Evolutionary conservation across 768 basidiomycete genomes (phyloP), one percentile per base, ranked within the genome.

Genomic region (Pulveroboletus ravenelii): DNA sequence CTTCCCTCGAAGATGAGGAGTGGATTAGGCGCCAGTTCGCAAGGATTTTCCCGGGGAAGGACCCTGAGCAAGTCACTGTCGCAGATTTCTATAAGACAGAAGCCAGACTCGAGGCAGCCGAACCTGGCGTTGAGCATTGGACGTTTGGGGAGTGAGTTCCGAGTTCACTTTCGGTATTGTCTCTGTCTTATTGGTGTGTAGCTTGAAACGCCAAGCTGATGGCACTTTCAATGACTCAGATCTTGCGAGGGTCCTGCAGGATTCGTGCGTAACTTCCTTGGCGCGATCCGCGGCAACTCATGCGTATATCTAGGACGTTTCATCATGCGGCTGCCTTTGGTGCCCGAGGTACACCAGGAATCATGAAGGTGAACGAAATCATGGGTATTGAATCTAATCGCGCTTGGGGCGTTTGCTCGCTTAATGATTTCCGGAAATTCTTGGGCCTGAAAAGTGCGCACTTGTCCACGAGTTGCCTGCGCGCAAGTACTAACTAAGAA

Each of bases 391-490:
- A 87, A 58, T 75, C 84, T 50, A 85, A 79, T 61, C 78, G 90
- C 29, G 56, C 62, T 18, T 93, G 89, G 89, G 89, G 89, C 41
- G 82, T 85, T 17, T 92, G 89, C 62, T 83, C 85, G 2, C 64
- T 93, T 54, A 93, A 93, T 55, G 89, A 92, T 52, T 93, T 93
- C 69, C 74, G 89, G 49, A 82, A 76, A 78, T 92, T 81, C 72
- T 72, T 93, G 43, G 89, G 89, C 10, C 62, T 93, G 41, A 89
- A 87, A 65, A 74, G 88, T 88, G 54, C 58, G 81, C 14, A 8
- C 17, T 7, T 14, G 5, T 32, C 10, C 17, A 14, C 10, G 2
- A 1, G 18, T 43, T 2, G 3, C 13, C n/a, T 31, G 10, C 12
- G 5, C 13, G 8, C 6, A 6, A 27, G 36, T 4, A 4, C 48